Base-by-base conservation (phyloP, 2,329 filamentous ascomycete genomes). In the Ophiostoma himal-ulmi region DNA sequence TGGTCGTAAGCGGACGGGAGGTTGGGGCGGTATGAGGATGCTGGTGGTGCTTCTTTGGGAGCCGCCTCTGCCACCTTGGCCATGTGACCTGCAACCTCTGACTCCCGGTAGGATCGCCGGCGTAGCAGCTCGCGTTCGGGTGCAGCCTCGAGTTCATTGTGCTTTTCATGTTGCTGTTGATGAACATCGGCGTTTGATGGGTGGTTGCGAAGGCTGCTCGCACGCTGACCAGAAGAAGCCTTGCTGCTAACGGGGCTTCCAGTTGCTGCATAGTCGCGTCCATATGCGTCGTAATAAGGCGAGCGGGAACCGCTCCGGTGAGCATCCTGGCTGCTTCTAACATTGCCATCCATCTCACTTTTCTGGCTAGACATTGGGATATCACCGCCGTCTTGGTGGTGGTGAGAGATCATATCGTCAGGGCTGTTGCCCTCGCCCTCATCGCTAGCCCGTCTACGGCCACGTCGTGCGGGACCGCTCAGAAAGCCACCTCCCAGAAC, bases 381-480 rank as follows among this genome's bases (percentile, higher is more conserved):
- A 2, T 84, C 82, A 26, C 78, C 80, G 10, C 84, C 83, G 8
- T 74, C 78, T 44, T 82, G 78, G 1, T 70, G 76, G 20, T 73
- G 78, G 26, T 80, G 77, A 8, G 74, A 74, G 44, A 72, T 41
- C 70, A 70, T 68, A n/a, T 73, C 74, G 30, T 70, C 74, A 1
- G 75, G 69, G 54, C 75, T 70, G 70, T 73, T 71, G 22, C 85
- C 84, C 6, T 77, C 85, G 36, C 71, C 73, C 73, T 92, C 89
- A 73, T 91, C 89, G 75, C 89, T 91, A 75, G 78, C 85, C 71
- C 88, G 82, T 73, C 89, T 84, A 72, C 91, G 85, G 36, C 91
- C 92, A 74, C 93, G 85, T 70, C 92, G 86, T 26, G 92, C 91
- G 37, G 92, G 92, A 0, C 91, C 92, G 74, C 91, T 93, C 30